These are phyloP conservation scores for Prunus yedoensis DNA, from an alignment of 331 rosid species.

Conservation along the genomic window DNA sequence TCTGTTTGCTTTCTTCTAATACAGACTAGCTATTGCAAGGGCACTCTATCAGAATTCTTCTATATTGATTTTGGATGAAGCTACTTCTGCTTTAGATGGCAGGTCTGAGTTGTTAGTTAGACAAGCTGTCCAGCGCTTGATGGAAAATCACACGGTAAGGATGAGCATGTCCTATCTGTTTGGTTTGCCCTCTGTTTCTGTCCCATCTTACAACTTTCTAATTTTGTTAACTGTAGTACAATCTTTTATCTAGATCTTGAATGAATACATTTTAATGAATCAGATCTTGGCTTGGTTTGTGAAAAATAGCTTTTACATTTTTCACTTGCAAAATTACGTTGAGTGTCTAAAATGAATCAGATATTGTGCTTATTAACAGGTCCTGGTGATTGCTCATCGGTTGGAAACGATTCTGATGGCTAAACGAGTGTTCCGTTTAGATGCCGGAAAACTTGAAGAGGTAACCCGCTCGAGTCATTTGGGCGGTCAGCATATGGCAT, in stretches of 20 bases:
- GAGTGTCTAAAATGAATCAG: neutral
- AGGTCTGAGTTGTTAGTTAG: conserved; percentile 73
- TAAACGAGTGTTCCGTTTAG: conserved; percentile 61
- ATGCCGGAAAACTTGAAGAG: conserved; percentile 78
- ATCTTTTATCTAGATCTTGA: too few species aligned
- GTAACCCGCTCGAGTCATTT: conserved; percentile 44
- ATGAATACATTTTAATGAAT: too few species aligned
- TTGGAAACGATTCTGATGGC: conserved; percentile 88
- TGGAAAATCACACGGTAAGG: conserved; percentile 79
- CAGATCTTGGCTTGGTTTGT: too few species aligned
- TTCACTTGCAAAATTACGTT: too few species aligned
- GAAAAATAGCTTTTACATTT: too few species aligned
- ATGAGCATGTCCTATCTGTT: neutral
- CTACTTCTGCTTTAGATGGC: conserved; percentile 87
- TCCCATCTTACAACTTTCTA: too few species aligned
- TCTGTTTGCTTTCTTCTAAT: conserved; percentile 17
- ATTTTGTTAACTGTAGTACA: too few species aligned
- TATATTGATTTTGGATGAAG: conserved; percentile 79
- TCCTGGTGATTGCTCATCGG: conserved; percentile 89
- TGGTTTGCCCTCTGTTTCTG: too few species aligned
- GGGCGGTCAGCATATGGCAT: conserved; percentile 35
- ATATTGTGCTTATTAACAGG: conserved; percentile 39
- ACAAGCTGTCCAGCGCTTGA: conserved; percentile 70
- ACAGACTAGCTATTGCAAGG: conserved; percentile 85
- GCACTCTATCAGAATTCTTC: conserved; percentile 79